Base-by-base conservation (phyloP, 1,284 basidiomycete species). In the Lignosus rhinocerotis region DNA sequence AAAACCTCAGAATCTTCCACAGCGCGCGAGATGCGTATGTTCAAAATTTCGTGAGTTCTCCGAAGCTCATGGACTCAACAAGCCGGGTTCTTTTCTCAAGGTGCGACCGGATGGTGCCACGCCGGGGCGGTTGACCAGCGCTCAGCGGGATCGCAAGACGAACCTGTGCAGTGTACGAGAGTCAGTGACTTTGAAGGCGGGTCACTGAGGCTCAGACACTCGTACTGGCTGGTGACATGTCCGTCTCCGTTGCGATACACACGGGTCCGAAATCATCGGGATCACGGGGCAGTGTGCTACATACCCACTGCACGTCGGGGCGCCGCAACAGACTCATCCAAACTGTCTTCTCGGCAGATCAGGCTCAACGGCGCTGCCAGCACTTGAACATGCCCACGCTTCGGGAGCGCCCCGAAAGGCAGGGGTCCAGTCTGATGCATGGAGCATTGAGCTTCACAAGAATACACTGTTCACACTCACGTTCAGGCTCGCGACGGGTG, bases 181-280 rank as follows among this genome's bases (percentile, higher is more conserved):
- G 25, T 25, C 25, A 4, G 25, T 4, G 25, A 25, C 4, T 4
- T 25, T 4, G 25, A 25, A 25, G 25, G 25, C 2, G 4, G 25
- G 25, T 25, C 25, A 25, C 25, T 25, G 25, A 25, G 25, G 25
- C 2, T 25, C 25, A 25, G 25, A 25, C 25, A 38, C 16, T 11
- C 36, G 36, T 11, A 2, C 36, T 38, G 36, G 11, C 16, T 16
- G 16, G 36, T 10, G 33, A 45, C 52, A 53, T 46, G 32, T 39
- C 31, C 43, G 51, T 34, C 17, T 25, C 19, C 31, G 4, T 32
- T 16, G 41, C 16, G 41, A 12, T 41, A 11, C 33, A 30, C 6
- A 45, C 33, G 34, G 6, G 17, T 16, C 43, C 52, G 52, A 46
- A 53, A 53, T 45, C 33, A 45, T 53, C 52, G 52, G 43, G 43